Percentiles rank a stretch among this genome's conserved stretches.
phyloP scores from a whole-genome alignment of 225 moss, liverwort and hornwort genomes.

The Anthoceros angustus region DNA sequence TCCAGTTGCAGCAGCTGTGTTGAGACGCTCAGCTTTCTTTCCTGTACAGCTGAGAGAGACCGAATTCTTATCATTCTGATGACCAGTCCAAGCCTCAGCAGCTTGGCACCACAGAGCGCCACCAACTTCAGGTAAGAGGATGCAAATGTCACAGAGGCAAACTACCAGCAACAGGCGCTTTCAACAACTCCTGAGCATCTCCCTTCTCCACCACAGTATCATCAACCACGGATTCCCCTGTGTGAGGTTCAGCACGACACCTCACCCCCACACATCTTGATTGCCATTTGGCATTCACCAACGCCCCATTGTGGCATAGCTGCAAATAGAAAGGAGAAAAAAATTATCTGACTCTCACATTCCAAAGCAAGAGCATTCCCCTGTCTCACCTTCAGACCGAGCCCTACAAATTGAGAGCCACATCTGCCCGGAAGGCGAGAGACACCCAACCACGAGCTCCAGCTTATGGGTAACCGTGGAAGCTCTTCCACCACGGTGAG shows the following conservation, averaged over 20 bases:
- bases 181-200: not conserved
- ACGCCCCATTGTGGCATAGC: not conserved
- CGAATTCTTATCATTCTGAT: not conserved
- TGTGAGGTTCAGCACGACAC: not conserved
- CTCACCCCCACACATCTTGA: not conserved
- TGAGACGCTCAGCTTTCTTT: constrained; percentile 43
- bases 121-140: too few relatives aligned
- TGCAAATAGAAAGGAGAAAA: not conserved
- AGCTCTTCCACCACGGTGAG: not conserved
- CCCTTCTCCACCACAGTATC: not conserved
- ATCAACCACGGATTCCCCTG: not conserved
- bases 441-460: not conserved
- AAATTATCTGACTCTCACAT: not conserved
- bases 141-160: not conserved
- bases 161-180: not conserved
- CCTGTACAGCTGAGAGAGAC: constrained; percentile 7
- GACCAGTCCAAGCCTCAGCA: not conserved
- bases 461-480: not conserved
- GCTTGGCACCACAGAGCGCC: too few relatives aligned
- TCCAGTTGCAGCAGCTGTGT: constrained; percentile 76
- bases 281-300: not conserved
- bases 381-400: not conserved
- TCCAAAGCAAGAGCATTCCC: not conserved
- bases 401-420: not conserved
- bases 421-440: not conserved